Conservation (phyloP, 2,329 filamentous ascomycete species). For the Lomentospora prolificans region DNA sequence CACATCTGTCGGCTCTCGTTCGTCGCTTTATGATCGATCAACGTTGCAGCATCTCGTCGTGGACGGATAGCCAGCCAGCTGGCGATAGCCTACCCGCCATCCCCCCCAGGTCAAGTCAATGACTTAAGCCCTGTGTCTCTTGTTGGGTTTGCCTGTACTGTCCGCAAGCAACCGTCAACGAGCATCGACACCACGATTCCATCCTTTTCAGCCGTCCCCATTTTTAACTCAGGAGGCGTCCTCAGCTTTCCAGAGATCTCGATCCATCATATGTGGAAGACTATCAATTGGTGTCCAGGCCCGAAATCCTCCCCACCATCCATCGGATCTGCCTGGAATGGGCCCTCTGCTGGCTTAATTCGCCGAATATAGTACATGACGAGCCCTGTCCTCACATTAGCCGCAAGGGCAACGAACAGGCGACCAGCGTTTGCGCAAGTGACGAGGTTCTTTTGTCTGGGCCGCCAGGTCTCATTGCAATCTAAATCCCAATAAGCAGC, state of each 20-base stretch:
- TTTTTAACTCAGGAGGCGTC: slow-evolving; percentile 1
- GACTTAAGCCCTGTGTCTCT: too few relatives aligned
- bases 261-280: neutral
- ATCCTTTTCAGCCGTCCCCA: neutral
- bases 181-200: neutral
- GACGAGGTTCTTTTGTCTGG: neutral
- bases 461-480: neutral
- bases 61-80: too few relatives aligned
- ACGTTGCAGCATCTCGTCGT: too few relatives aligned
- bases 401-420: neutral
- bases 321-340: neutral
- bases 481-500: neutral
- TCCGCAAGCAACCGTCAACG: too few relatives aligned
- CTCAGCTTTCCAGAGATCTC: neutral
- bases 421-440: neutral
- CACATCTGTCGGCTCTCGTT: too few relatives aligned
- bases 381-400: neutral
- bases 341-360: neutral
- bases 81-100: too few relatives aligned
- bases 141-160: neutral
- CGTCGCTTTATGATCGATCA: too few relatives aligned
- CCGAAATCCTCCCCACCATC: neutral
- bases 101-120: too few relatives aligned
- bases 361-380: neutral
- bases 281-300: too few relatives aligned